A percentile compares a stretch with the other conserved stretches of the same genome.
phyloP scores from a whole-genome alignment of 441 rosid species.

The Bruguiera hainesii region DNA sequence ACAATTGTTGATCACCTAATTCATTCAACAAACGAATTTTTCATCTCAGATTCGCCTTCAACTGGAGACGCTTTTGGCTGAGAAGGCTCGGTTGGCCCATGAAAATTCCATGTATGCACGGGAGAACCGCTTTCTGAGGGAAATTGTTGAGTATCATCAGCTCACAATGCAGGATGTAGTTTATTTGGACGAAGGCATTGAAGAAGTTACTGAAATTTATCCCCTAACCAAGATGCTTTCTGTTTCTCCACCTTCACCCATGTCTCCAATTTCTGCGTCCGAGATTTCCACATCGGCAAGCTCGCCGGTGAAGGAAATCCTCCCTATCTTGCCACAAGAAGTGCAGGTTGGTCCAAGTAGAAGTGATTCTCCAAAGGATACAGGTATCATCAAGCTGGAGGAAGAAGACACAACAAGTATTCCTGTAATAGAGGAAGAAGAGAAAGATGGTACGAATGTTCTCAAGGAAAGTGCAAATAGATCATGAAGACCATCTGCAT shows the following conservation, averaged over 20 bases:
- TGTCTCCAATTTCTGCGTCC: conserved; percentile 44
- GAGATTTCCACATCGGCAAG: conserved; percentile 30
- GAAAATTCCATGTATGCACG: conserved; percentile 76
- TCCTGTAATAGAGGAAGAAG: conserved; percentile 6
- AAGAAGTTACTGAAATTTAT: conserved; percentile 74
- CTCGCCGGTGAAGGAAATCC: conserved; percentile 28
- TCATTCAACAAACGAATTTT: background rate
- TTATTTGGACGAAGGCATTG: conserved; percentile 69
- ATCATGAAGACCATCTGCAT: conserved; percentile 19
- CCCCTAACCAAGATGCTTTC: conserved; percentile 52
- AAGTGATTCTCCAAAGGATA: conserved; percentile 26
- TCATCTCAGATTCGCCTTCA: conserved; percentile 78
- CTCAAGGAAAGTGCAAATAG: conserved; percentile 22
- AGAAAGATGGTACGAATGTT: conserved; percentile 4
- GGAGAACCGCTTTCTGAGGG: conserved; percentile 81
- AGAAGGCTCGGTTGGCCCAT: conserved; percentile 85
- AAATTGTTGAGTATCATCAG: conserved; percentile 92
- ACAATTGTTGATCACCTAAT: background rate
- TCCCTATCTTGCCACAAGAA: conserved; percentile 29
- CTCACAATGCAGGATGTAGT: conserved; percentile 91
- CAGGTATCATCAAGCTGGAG: conserved; percentile 16
- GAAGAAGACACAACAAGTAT: conserved; percentile 5
- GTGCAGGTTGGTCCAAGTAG: conserved; percentile 21
- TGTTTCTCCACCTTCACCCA: conserved; percentile 48
- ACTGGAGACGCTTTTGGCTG: conserved; percentile 85